Conservation (phyloP, 2,329 filamentous ascomycete genomes). For the Teratosphaeria zuluensis region DNA sequence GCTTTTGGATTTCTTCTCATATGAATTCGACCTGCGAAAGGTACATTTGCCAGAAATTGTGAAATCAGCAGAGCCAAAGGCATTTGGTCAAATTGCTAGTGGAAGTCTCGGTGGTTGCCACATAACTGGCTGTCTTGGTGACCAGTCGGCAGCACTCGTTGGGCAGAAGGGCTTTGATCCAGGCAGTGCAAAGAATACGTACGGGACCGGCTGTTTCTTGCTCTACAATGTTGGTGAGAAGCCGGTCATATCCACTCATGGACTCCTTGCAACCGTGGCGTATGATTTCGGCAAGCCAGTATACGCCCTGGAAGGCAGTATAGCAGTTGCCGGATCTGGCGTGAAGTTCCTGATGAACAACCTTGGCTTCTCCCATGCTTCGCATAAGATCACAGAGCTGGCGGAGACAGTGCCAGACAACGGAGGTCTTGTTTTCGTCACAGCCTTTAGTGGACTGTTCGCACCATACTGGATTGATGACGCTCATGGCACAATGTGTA, state of each 20-base stretch:
- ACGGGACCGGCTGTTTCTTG: conserved; percentile 82
- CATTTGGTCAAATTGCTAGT: conserved; percentile 57
- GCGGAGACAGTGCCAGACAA: conserved; percentile 61
- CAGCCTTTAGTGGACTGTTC: conserved; percentile 82
- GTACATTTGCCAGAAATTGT: conserved; percentile 73
- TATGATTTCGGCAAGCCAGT: conserved; percentile 67
- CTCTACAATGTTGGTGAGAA: conserved; percentile 80
- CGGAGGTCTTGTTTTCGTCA: conserved; percentile 76
- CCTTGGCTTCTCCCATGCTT: conserved; percentile 53
- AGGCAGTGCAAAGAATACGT: conserved; percentile 82
- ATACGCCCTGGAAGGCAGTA: conserved; percentile 72
- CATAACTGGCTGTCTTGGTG: conserved; percentile 77
- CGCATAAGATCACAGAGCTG: conserved; percentile 54
- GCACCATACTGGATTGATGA: conserved; percentile 94
- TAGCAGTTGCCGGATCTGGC: conserved; percentile 68
- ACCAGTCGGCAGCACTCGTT: conserved; percentile 78
- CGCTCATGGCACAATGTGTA: conserved; percentile 74
- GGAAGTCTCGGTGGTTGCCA: conserved; percentile 59
- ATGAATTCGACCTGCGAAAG: conserved; percentile 58
- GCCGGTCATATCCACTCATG: conserved; percentile 75
- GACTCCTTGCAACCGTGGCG: conserved; percentile 75
- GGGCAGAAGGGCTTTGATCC: conserved; percentile 62
- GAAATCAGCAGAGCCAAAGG: conserved; percentile 63
- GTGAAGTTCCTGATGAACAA: conserved; percentile 52
- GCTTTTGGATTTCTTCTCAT: conserved; percentile 63